Percentiles rank a stretch among this genome's conserved stretches.
Evolutionary conservation across 345 rosid genomes (phyloP).

Genomic region (Lenwebbia sp.): DNA sequence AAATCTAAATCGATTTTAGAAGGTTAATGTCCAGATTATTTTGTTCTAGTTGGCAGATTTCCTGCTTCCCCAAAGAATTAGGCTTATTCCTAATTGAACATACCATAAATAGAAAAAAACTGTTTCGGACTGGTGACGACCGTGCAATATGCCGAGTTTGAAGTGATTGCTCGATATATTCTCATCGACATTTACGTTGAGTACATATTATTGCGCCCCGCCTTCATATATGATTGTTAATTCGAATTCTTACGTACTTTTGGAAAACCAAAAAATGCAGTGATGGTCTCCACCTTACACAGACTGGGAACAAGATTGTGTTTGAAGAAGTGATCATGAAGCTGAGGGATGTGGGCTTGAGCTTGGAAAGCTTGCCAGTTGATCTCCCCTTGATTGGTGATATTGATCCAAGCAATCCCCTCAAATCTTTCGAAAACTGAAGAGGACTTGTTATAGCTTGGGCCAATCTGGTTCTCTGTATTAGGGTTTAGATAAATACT

Average conservation of each 20-base stretch:
- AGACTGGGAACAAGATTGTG: constrained; percentile 49
- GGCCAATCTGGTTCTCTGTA: neutral
- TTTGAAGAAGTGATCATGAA: constrained; percentile 57
- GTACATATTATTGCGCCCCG: neutral
- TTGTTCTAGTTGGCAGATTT: neutral
- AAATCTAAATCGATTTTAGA: neutral
- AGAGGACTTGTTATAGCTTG: neutral
- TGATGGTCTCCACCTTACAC: constrained; percentile 70
- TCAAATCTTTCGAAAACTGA: constrained; percentile 34
- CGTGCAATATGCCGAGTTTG: neutral
- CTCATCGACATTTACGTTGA: neutral
- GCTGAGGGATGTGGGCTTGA: constrained; percentile 41
- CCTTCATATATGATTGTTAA: neutral
- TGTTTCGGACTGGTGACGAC: neutral
- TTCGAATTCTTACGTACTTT: neutral
- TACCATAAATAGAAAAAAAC: neutral
- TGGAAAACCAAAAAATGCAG: constrained; percentile 19
- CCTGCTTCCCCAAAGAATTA: neutral
- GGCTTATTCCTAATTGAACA: neutral
- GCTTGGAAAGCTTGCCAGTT: constrained; percentile 35
- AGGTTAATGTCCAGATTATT: neutral
- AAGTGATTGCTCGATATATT: neutral
- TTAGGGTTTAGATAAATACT: neutral
- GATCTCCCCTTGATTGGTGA: constrained; percentile 54
- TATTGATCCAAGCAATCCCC: constrained; percentile 55